Evolutionary conservation across 306 rosid species (phyloP).

Genomic region (Oemleria cerasiformis): DNA sequence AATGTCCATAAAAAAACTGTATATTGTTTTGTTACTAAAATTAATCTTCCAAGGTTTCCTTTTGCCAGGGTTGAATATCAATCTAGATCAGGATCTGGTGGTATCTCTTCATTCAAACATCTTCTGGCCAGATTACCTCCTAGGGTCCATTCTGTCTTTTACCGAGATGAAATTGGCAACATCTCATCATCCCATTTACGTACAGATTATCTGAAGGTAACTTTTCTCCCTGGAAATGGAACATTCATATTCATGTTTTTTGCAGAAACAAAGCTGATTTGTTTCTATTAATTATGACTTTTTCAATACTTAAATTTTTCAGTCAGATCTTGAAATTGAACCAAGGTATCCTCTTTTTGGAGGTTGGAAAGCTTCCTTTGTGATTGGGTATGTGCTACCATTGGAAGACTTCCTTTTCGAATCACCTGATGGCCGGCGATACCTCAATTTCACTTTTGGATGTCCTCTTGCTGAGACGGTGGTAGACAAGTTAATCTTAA

Average conservation of each 20-base stretch:
- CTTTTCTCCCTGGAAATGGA: background rate
- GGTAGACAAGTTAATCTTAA: conserved; percentile 77
- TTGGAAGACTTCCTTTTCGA: conserved; percentile 93
- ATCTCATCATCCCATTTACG: conserved; percentile 91
- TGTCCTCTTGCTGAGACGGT: conserved; percentile 80
- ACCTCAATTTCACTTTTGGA: conserved; percentile 92
- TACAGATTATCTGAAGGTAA: conserved; percentile 62
- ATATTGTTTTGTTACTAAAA: background rate
- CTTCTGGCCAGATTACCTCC: conserved; percentile 88
- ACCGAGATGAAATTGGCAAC: conserved; percentile 90
- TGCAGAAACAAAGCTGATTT: background rate
- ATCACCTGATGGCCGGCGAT: conserved; percentile 84
- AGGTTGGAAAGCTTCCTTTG: conserved; percentile 94
- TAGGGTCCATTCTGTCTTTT: conserved; percentile 89
- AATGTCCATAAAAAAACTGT: background rate
- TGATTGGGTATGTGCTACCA: conserved; percentile 87
- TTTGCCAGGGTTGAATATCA: conserved; percentile 91
- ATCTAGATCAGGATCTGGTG: conserved; percentile 52
- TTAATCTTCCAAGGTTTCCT: conserved; percentile 22
- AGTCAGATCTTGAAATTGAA: conserved; percentile 97
- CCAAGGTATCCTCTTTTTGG: conserved; percentile 98
- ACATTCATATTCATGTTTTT: background rate
- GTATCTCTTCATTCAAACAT: conserved; percentile 72
- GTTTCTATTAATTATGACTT: background rate
- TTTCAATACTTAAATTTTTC: conserved; percentile 30